Evolutionary conservation across 306 rosid genomes (phyloP).

Genomic region (Vigna hirtella): DNA sequence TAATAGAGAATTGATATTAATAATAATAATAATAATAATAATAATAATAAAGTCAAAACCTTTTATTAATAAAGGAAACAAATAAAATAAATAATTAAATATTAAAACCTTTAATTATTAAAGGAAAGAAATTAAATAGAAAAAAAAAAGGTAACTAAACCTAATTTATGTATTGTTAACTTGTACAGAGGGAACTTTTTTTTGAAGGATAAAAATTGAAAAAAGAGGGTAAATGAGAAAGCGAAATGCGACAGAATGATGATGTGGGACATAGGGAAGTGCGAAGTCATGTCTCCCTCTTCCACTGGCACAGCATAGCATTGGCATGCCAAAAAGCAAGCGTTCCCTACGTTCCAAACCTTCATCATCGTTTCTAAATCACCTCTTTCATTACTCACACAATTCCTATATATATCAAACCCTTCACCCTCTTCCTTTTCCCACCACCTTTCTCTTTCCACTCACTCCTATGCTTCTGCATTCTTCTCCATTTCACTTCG

Average conservation of each 20-base stretch:
- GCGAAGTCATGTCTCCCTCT: constrained; percentile 19
- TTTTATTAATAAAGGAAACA: too few relatives aligned
- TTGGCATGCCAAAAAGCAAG: constrained; percentile 32
- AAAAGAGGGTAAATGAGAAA: neutral
- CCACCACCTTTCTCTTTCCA: neutral
- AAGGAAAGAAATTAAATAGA: too few relatives aligned
- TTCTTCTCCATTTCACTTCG: neutral
- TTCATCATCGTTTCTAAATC: constrained; percentile 4
- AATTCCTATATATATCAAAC: neutral
- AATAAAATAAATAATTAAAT: too few relatives aligned
- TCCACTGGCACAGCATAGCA: neutral
- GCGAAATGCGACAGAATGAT: constrained; percentile 35
- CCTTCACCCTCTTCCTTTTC: neutral
- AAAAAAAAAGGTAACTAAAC: too few relatives aligned
- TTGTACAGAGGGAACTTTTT: too few relatives aligned
- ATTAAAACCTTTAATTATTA: too few relatives aligned
- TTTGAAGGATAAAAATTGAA: neutral
- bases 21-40: too few relatives aligned
- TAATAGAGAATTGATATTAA: too few relatives aligned
- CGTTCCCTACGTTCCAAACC: constrained; percentile 23
- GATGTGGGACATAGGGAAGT: neutral
- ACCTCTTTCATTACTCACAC: neutral
- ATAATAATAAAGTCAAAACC: too few relatives aligned
- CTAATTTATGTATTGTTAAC: too few relatives aligned
- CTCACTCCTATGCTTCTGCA: neutral